Conservation (phyloP, 257 asterid genomes). For the Salvia hispanica region DNA sequence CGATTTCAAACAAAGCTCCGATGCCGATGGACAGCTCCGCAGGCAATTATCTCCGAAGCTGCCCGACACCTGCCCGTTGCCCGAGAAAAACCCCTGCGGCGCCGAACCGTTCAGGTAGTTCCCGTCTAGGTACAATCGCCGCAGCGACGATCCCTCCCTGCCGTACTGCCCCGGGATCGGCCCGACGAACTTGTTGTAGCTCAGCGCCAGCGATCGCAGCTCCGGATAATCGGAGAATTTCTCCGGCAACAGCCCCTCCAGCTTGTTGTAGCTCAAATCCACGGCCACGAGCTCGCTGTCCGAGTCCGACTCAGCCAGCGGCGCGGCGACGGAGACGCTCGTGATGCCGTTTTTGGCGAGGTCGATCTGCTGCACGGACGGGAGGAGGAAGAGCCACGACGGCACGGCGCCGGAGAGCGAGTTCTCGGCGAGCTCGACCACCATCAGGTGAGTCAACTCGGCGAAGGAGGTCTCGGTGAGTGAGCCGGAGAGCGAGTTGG, state of each 20-base stretch:
- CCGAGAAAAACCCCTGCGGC: slow-evolving; percentile 68
- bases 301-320: slow-evolving; percentile 34
- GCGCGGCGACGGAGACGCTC: slow-evolving; percentile 38
- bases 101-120: slow-evolving; percentile 77
- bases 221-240: slow-evolving; percentile 51
- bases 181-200: slow-evolving; percentile 74
- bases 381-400: slow-evolving; percentile 69
- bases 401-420: slow-evolving; percentile 54
- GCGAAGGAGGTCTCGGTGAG: slow-evolving; percentile 49
- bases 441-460: slow-evolving; percentile 57
- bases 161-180: slow-evolving; percentile 72
- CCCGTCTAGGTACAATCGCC: slow-evolving; percentile 75
- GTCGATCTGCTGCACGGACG: slow-evolving; percentile 71
- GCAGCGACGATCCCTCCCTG: slow-evolving; percentile 48
- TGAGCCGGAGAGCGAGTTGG: slow-evolving; percentile 63
- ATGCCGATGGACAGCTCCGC: slow-evolving; percentile 61
- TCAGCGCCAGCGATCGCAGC: slow-evolving; percentile 60
- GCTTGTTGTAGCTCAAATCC: slow-evolving; percentile 63
- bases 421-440: slow-evolving; percentile 73
- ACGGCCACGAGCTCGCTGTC: slow-evolving; percentile 71
- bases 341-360: slow-evolving; percentile 64
- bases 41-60: slow-evolving; percentile 89
- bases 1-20: slow-evolving; percentile 81
- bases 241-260: slow-evolving; percentile 58
- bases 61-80: slow-evolving; percentile 51